phyloP scores from a whole-genome alignment of 495 filamentous ascomycete species.

The Hyaloscypha finlandica region DNA sequence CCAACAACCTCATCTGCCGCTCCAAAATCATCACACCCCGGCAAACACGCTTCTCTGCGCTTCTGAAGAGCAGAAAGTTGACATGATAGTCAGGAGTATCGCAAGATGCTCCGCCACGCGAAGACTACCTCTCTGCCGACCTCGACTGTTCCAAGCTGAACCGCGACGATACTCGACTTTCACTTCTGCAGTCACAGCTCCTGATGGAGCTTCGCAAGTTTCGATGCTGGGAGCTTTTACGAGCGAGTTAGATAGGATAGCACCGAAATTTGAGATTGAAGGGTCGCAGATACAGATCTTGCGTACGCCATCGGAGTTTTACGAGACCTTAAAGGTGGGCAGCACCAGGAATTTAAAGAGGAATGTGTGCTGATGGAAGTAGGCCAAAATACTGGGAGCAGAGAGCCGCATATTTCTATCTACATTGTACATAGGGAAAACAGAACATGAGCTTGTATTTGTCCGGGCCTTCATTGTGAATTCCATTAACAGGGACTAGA shows the following conservation, averaged over 20 bases:
- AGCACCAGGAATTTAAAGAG: conserved; percentile 2
- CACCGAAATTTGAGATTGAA: conserved; percentile 82
- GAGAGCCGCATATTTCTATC: conserved; percentile 83
- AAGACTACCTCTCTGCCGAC: conserved; percentile 27
- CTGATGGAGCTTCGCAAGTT: conserved; percentile 36
- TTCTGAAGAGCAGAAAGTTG: conserved; percentile 11
- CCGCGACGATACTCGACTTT: conserved; percentile 35
- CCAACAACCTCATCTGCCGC: neutral
- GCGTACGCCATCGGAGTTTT: conserved; percentile 80
- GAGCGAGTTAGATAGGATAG: conserved; percentile 82
- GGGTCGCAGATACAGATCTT: conserved; percentile 82
- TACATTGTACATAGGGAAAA: conserved; percentile 94
- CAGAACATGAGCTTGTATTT: conserved; percentile 81
- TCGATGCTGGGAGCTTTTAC: conserved; percentile 67
- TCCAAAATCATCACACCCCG: conserved; percentile 9
- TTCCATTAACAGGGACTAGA: conserved; percentile 45
- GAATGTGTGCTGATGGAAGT: conserved; percentile 27
- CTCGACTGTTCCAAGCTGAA: conserved; percentile 19
- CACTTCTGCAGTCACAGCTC: conserved; percentile 38
- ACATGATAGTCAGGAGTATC: conserved; percentile 32
- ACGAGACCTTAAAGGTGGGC: conserved; percentile 79
- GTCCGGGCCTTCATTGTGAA: neutral
- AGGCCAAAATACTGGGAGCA: conserved; percentile 81
- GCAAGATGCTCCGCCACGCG: conserved; percentile 29
- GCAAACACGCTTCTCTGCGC: neutral